Base-by-base conservation (phyloP, 768 basidiomycete genomes). In the Leccinellum albellum region DNA sequence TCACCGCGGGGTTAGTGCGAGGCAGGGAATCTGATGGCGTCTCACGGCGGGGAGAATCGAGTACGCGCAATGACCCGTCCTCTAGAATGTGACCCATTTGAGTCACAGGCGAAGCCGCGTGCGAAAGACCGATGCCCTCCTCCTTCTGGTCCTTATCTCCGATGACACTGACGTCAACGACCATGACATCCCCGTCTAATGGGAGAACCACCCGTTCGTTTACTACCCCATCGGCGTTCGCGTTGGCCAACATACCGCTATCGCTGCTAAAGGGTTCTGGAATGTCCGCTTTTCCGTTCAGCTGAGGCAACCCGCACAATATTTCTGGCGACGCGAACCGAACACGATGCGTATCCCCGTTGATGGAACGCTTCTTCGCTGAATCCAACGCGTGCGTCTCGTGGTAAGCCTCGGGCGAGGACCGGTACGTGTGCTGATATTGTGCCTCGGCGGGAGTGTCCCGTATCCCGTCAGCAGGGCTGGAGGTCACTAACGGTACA, bases 251-350 rank as follows among this genome's bases (percentile, higher is more conserved):
- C 14, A 26, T 8, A 26, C 17, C 48, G 10, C 37, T 46, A 5
- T 33, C 6, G 3, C 20, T 20, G 28, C 51, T 58, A 47, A 28
- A 10, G 9, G 26, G 45, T 12, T 57, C 61, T 37, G 24, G 46
- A 20, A 35, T 29, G 20, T 60, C 55, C n/a, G 20, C 14, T 0
- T 45, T 57, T 9, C 46, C 61, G 10, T 10, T 54, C 50, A 70
- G 6, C 29, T 56, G 42, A 17, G 66, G 59, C 7, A 61, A 37
- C 6, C 53, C 63, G 29, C 26, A 28, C 42, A 68, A 37, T 42
- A 70, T 47, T 46, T 74, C 73, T 3, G 73, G 73, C 3, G 73
- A 73, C 3, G 64, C 64, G 31, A 73, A 73, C 29, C 71, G 61
- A 48, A 73, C 73, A 1, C 57, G 66, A 50, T 65, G 32, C 3